Evolutionary conservation across 768 basidiomycete genomes (phyloP).

Genomic region (Trametes cubensis): DNA sequence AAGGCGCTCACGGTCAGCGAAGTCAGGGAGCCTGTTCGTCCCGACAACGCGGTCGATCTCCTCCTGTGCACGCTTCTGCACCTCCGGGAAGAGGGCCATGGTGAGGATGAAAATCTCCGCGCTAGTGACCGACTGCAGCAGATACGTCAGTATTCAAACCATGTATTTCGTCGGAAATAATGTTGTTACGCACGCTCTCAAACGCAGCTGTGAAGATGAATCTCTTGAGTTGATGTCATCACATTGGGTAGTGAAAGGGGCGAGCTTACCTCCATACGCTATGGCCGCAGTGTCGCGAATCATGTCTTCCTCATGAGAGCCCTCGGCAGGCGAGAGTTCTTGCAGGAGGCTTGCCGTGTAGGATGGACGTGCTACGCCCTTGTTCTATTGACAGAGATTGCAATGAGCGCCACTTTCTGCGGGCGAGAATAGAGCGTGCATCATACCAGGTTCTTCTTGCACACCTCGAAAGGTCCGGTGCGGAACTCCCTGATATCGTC

Average conservation of each 20-base stretch:
- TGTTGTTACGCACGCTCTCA: background rate
- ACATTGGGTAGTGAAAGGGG: no score
- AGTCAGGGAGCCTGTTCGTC: slow-evolving; percentile 26
- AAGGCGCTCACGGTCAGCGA: slow-evolving; percentile 22
- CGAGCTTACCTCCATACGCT: slow-evolving; percentile 18
- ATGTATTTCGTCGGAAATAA: background rate
- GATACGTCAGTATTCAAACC: no score
- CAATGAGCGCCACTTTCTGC: no score
- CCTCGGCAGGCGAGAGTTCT: slow-evolving; percentile 2
- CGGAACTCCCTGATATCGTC: slow-evolving; percentile 1
- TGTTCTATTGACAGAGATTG: background rate
- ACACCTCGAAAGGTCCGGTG: background rate
- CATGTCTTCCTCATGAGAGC: slow-evolving; percentile 2
- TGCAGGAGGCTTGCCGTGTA: slow-evolving; percentile 12
- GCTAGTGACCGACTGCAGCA: slow-evolving; percentile 1
- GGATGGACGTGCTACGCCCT: slow-evolving; percentile 1
- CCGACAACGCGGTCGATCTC: slow-evolving; percentile 29
- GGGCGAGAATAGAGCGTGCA: no score
- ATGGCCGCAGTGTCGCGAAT: slow-evolving; percentile 16
- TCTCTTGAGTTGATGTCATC: no score
- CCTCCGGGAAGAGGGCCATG: slow-evolving; percentile 25
- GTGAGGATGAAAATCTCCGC: slow-evolving; percentile 18
- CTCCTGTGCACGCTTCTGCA: slow-evolving; percentile 22
- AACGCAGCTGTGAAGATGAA: background rate
- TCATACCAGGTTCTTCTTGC: background rate